Evolutionary conservation across 1,284 basidiomycete genomes (phyloP).

Genomic region (Microbotryomycetes sp.): DNA sequence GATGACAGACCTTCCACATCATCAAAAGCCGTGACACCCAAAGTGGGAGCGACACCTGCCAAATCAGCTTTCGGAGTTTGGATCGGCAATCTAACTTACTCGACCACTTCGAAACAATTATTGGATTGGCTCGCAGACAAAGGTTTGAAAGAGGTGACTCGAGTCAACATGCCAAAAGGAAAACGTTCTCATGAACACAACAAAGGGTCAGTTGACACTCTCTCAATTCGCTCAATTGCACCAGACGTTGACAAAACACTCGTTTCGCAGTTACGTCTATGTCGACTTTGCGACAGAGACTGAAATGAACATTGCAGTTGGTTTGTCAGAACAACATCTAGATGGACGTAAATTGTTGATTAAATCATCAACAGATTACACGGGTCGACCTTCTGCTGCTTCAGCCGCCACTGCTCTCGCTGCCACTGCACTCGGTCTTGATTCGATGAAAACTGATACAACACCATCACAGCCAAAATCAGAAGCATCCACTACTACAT

Average conservation of each 20-base stretch:
- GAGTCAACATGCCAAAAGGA: conserved; percentile 51
- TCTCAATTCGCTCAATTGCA: not conserved
- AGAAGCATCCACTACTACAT: conserved; percentile 53
- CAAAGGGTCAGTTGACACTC: conserved; percentile 46
- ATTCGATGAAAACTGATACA: conserved; percentile 37
- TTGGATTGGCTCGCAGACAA: conserved; percentile 28
- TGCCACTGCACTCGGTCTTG: conserved; percentile 6
- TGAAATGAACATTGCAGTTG: conserved; percentile 65
- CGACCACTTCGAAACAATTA: conserved; percentile 53
- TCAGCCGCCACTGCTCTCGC: conserved; percentile 10
- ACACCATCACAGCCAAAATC: conserved; percentile 42
- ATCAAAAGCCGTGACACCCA: conserved; percentile 11
- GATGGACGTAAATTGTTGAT: conserved; percentile 84
- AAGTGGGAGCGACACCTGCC: conserved; percentile 28
- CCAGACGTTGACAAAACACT: not conserved
- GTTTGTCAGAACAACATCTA: conserved; percentile 70
- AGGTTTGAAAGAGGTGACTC: conserved; percentile 43
- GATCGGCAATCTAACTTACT: conserved; percentile 92
- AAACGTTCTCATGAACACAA: conserved; percentile 48
- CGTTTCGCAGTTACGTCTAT: conserved; percentile 73
- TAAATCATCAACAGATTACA: conserved; percentile 58
- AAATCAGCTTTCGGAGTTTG: conserved; percentile 52
- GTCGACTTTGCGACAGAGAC: conserved; percentile 81
- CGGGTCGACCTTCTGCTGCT: conserved; percentile 41
- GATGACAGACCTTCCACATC: not conserved